These are phyloP conservation scores for Carex parvula DNA, from an alignment of 176 grass and related monocot genomes.

Conservation along the genomic window DNA sequence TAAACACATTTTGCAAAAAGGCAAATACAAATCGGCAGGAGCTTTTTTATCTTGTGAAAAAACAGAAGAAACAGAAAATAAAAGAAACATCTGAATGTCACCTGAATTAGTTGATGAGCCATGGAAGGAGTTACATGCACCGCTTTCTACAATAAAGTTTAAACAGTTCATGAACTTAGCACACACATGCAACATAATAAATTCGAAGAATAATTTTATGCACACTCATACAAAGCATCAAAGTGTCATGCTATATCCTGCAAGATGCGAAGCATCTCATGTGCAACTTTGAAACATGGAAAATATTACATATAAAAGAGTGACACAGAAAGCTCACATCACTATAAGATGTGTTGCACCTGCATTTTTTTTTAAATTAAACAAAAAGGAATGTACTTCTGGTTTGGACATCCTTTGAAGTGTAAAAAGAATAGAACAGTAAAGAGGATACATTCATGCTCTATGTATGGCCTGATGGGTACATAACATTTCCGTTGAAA, in stretches of 20 bases:
- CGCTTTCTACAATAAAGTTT: slow-evolving; percentile 63
- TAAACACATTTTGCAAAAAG: neutral
- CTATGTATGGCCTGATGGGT: neutral
- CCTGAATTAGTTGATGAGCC: slow-evolving; percentile 84
- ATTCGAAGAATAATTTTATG: slow-evolving; percentile 1
- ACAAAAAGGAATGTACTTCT: neutral
- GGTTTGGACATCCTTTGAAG: neutral
- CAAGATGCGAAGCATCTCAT: no score
- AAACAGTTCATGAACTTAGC: neutral
- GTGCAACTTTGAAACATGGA: neutral
- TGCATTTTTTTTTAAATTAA: neutral
- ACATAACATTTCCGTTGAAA: neutral
- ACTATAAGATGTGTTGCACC: neutral
- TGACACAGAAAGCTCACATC: neutral
- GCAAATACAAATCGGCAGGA: slow-evolving; percentile 9
- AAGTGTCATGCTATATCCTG: no score
- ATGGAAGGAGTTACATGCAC: slow-evolving; percentile 66
- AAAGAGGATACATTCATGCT: neutral
- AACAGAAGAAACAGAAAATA: neutral
- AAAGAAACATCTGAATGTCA: slow-evolving; percentile 11
- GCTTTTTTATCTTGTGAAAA: neutral
- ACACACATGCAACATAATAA: neutral
- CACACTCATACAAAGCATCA: neutral
- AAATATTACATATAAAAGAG: neutral
- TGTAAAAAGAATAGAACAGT: neutral